Base-by-base conservation (phyloP, 129 eudicot genomes). In the Flaveria ramosissima region DNA sequence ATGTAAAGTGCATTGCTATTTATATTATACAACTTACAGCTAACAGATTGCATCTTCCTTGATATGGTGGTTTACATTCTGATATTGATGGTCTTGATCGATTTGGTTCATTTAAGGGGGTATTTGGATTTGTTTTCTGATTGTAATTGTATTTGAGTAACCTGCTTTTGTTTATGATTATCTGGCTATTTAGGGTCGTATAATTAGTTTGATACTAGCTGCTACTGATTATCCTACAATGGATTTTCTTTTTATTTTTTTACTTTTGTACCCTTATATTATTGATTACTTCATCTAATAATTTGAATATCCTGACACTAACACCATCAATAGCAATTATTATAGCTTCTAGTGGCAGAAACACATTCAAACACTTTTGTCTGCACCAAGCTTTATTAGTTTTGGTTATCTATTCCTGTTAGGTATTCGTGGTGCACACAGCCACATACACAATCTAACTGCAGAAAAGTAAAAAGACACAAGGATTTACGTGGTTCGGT, bases 101-200 rank as follows among this genome's bases (percentile, higher is more conserved):
- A 63, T 32, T 60, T 63, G 46, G 20, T 63, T 10, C 13, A 27
- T 63, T 63, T 63, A 63, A 63, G 46, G 21, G 46, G 69, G 19
- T 6, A 32, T 30, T 16, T 63, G 11, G 20, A 63, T 63, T 26
- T 63, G 46, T 63, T 32, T 63, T 63, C 45, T 27, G 1, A 6
- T 15, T 12, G 69, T 7, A 11, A 63, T 32, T 63, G 11, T 15
- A 20, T 32, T 63, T 30, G 4, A 15, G 43, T 63, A 63, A 14
- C 21, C 46, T 63, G 69, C 69, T 30, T 63, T 63, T 63, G 46
- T 63, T 63, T 63, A 63, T 32, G 46, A 16, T 32, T 8, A 16
- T 32, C 24, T 2, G 10, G 0, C 6, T 63, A 63, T 63, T 23
- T 32, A 15, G 21, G 68, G 41, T 61, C 42, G 1, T 9, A 60